Conservation (phyloP, 2,329 filamentous ascomycete species). For the Huntiella moniliformis region DNA sequence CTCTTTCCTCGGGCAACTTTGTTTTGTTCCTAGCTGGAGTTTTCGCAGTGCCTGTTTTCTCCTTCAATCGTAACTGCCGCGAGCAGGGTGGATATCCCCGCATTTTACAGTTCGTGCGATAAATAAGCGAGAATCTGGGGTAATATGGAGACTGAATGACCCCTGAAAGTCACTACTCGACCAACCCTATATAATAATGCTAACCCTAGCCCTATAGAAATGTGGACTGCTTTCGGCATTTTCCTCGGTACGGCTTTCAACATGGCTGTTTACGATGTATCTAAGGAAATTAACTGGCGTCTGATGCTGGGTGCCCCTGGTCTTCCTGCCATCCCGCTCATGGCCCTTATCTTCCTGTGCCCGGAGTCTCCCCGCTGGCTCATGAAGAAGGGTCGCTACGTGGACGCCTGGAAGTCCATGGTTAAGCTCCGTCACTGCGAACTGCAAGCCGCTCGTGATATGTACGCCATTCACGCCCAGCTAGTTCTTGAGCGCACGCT, state of each 20-base stretch:
- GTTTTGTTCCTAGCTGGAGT: conserved; percentile 16
- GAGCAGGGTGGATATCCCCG: not conserved
- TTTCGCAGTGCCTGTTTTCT: not conserved
- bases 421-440: conserved; percentile 36
- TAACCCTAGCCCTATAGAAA: conserved; percentile 15
- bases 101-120: not conserved
- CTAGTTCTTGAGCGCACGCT: conserved; percentile 19
- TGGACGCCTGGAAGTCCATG: conserved; percentile 36
- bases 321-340: conserved; percentile 42
- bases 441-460: conserved; percentile 41
- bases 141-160: too few species aligned
- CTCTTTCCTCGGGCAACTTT: not conserved
- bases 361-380: conserved; percentile 49
- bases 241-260: conserved; percentile 49
- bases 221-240: conserved; percentile 38
- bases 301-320: conserved; percentile 41
- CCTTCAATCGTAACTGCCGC: not conserved
- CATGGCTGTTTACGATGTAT: conserved; percentile 40
- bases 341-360: conserved; percentile 38
- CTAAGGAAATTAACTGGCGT: conserved; percentile 38
- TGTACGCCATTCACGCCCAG: conserved; percentile 36
- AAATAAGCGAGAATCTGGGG: too few species aligned
- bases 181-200: not conserved
- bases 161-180: too few species aligned
- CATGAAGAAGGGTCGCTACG: conserved; percentile 39